phyloP scores from a whole-genome alignment of 352 stramenopile genomes.

The Phytophthora pisi region DNA sequence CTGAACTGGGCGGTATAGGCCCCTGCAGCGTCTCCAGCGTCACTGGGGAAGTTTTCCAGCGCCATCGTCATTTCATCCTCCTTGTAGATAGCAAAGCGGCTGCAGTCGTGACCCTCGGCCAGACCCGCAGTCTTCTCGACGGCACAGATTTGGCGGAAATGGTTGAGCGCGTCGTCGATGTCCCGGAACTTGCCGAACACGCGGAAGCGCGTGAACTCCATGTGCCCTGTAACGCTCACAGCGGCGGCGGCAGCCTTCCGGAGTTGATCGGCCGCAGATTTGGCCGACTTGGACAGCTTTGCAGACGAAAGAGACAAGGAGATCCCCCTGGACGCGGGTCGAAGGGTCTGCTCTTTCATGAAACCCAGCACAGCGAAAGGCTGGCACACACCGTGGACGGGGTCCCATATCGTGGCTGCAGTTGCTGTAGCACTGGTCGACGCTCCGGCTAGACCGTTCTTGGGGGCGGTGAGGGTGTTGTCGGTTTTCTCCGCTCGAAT shows the following conservation, averaged over 20 bases:
- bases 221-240: neutral
- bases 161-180: slow-evolving; percentile 56
- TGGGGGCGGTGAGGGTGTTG: slow-evolving; percentile 20
- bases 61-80: slow-evolving; percentile 85
- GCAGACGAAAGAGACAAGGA: slow-evolving; percentile 20
- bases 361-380: slow-evolving; percentile 78
- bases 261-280: slow-evolving; percentile 32
- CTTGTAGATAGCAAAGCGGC: slow-evolving; percentile 79
- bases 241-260: slow-evolving; percentile 23
- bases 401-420: slow-evolving; percentile 65
- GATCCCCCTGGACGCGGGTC: slow-evolving; percentile 14
- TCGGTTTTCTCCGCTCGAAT: slow-evolving; percentile 45
- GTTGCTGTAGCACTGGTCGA: neutral
- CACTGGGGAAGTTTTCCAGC: slow-evolving; percentile 66
- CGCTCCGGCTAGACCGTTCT: slow-evolving; percentile 17
- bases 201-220: slow-evolving; percentile 59
- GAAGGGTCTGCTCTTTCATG: slow-evolving; percentile 41
- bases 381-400: slow-evolving; percentile 75
- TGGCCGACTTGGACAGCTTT: slow-evolving; percentile 28
- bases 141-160: slow-evolving; percentile 74
- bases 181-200: slow-evolving; percentile 79
- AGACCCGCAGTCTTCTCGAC: slow-evolving; percentile 44
- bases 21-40: neutral
- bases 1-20: slow-evolving; percentile 40
- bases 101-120: slow-evolving; percentile 43